Evolutionary conservation across 805 yeast species (phyloP).

Genomic region (Nakazawaea populi): DNA sequence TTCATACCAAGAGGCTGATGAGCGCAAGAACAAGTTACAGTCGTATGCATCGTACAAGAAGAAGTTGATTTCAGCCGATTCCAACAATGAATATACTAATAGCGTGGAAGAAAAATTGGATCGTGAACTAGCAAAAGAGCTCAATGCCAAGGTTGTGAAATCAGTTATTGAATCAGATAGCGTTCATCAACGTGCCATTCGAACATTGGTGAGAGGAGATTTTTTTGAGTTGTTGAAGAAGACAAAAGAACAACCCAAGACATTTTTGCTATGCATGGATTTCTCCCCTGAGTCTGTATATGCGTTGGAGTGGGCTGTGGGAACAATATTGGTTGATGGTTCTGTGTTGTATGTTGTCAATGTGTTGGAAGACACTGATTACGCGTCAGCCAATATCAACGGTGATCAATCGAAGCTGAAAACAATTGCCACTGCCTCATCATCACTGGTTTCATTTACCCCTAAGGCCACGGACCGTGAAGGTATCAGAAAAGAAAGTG

Average conservation of each 20-base stretch:
- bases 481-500: constrained; percentile 32
- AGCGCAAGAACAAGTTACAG: constrained; percentile 45
- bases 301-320: constrained; percentile 85
- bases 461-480: constrained; percentile 22
- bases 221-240: constrained; percentile 40
- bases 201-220: constrained; percentile 65
- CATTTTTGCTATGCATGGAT: constrained; percentile 76
- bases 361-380: constrained; percentile 42
- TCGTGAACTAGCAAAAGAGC: constrained; percentile 47
- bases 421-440: constrained; percentile 8
- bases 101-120: constrained; percentile 63
- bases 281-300: constrained; percentile 75
- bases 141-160: constrained; percentile 46
- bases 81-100: constrained; percentile 48
- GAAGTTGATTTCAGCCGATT: constrained; percentile 54
- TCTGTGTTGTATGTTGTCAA: constrained; percentile 72
- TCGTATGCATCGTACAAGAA: constrained; percentile 54
- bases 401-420: constrained; percentile 22
- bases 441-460: constrained; percentile 2
- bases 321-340: constrained; percentile 77
- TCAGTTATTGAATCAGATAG: constrained; percentile 51
- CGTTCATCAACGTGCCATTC: constrained; percentile 52
- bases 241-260: constrained; percentile 30
- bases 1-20: constrained; percentile 41
- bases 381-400: constrained; percentile 27